Evolutionary conservation across 352 stramenopile species (phyloP).

Genomic region (Halophytophthora batemanensis): DNA sequence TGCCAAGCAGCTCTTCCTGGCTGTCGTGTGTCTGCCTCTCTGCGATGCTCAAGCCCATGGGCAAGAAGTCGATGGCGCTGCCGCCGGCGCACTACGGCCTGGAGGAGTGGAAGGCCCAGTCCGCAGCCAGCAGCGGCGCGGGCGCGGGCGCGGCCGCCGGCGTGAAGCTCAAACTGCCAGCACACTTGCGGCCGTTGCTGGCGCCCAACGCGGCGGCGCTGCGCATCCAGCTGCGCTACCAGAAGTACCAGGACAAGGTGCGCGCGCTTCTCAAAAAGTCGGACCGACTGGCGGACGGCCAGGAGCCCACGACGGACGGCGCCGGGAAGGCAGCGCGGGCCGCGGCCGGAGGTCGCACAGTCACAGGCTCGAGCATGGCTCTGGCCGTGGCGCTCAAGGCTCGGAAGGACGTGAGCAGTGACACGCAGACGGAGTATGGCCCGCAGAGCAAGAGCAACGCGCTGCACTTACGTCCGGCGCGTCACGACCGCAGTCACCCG

Average conservation of each 20-base stretch:
- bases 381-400: slow-evolving; percentile 47
- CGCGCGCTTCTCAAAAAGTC: slow-evolving; percentile 55
- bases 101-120: slow-evolving; percentile 20
- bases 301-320: slow-evolving; percentile 18
- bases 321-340: slow-evolving; percentile 15
- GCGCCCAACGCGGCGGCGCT: slow-evolving; percentile 41
- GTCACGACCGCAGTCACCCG: too few relatives aligned
- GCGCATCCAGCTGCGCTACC: slow-evolving; percentile 74
- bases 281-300: slow-evolving; percentile 31
- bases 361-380: slow-evolving; percentile 59
- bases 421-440: slow-evolving; percentile 5
- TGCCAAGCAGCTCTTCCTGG: too few relatives aligned
- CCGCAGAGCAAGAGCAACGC: slow-evolving; percentile 5
- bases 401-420: slow-evolving; percentile 20
- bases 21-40: too few relatives aligned
- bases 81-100: slow-evolving; percentile 5
- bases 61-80: slow-evolving; percentile 34
- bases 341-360: slow-evolving; percentile 19
- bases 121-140: background rate
- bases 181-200: slow-evolving; percentile 31
- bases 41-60: slow-evolving; percentile 43
- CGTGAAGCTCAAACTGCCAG: slow-evolving; percentile 23
- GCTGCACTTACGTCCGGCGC: slow-evolving; percentile 8
- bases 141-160: slow-evolving; percentile 2
- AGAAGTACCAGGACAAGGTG: slow-evolving; percentile 69